These are phyloP conservation scores for Setaria viridis DNA, from an alignment of 202 grass and related monocot species.

Conservation along the genomic window DNA sequence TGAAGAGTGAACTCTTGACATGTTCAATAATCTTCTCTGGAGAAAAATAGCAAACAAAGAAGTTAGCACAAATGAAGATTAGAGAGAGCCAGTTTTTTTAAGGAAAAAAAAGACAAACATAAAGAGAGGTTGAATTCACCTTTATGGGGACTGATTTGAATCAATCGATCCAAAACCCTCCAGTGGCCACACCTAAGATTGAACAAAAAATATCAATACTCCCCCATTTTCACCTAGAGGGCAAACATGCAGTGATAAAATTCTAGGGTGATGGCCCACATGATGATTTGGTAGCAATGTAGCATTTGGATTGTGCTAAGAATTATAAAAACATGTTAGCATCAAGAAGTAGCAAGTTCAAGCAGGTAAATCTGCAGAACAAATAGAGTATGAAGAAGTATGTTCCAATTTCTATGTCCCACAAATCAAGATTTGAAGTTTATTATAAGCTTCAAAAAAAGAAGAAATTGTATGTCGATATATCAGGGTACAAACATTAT, in stretches of 20 bases:
- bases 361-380: not conserved
- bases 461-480: too few relatives aligned
- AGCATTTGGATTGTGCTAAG: not conserved
- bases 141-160: conserved; percentile 42
- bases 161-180: conserved; percentile 54
- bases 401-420: not conserved
- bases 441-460: not conserved
- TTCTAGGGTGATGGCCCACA: not conserved
- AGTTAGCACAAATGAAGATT: not conserved
- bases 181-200: conserved; percentile 67
- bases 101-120: too few relatives aligned
- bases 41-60: not conserved
- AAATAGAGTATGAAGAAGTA: not conserved
- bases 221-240: not conserved
- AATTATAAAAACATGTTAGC: not conserved
- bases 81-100: too few relatives aligned
- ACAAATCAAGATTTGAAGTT: not conserved
- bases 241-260: not conserved
- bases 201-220: conserved; percentile 30
- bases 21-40: too few relatives aligned
- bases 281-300: not conserved
- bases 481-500: too few relatives aligned
- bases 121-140: conserved; percentile 16
- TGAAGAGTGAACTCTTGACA: too few relatives aligned
- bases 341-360: conserved; percentile 9